A percentile compares a stretch with the other conserved stretches of the same genome.
Evolutionary conservation across 495 filamentous ascomycete species (phyloP).

Genomic region (Talaromyces ruber): DNA sequence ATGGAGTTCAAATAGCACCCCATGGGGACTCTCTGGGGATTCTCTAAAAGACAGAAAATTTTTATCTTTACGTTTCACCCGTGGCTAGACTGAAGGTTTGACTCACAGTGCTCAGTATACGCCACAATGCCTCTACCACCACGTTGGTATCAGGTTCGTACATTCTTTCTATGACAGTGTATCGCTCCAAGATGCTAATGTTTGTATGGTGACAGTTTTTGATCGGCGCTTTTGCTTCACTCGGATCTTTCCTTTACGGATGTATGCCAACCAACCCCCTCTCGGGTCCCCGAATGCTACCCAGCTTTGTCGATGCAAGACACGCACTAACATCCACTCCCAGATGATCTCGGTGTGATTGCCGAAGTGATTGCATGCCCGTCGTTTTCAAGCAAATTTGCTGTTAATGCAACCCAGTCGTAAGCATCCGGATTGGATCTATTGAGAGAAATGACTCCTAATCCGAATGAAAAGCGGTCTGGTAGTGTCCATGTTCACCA

Average conservation of each 20-base stretch:
- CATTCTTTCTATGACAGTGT: not conserved
- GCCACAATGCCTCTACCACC: conserved; percentile 41
- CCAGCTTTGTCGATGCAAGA: not conserved
- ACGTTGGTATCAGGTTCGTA: conserved; percentile 46
- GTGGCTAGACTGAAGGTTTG: not conserved
- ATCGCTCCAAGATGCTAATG: not conserved
- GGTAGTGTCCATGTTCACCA: conserved; percentile 61
- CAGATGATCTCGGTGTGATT: conserved; percentile 46
- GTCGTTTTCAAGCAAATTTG: conserved; percentile 43
- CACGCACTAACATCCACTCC: not conserved
- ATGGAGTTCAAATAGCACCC: not conserved
- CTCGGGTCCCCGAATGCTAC: not conserved
- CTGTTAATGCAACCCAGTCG: conserved; percentile 38
- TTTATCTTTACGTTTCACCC: not conserved
- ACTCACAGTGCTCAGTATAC: not conserved
- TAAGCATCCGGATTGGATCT: not conserved
- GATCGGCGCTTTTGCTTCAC: conserved; percentile 53
- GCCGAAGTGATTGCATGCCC: conserved; percentile 47
- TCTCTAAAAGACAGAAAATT: not conserved
- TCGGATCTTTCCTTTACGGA: conserved; percentile 53
- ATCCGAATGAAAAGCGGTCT: conserved; percentile 36
- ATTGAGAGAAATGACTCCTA: not conserved
- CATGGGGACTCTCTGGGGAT: not conserved
- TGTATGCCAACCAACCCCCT: conserved; percentile 10
- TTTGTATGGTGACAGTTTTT: conserved; percentile 34